Evolutionary conservation across 2,329 filamentous ascomycete genomes (phyloP).

Genomic region (Pestalotiopsis sp.): DNA sequence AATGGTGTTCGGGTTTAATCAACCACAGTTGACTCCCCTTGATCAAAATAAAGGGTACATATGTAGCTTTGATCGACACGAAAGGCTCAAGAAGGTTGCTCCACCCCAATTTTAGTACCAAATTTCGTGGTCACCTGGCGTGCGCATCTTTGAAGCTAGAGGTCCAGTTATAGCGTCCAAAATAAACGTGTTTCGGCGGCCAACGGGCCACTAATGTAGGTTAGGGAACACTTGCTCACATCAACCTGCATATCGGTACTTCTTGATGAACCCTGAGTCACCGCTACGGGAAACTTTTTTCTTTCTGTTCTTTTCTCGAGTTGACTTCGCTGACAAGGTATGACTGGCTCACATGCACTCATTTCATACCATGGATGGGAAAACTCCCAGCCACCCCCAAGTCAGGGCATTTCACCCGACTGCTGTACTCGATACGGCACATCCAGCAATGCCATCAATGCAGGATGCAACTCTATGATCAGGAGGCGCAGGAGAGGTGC

Average conservation of each 20-base stretch:
- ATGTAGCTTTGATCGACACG: constrained; percentile 22
- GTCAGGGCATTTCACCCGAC: background rate
- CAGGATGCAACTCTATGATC: constrained; percentile 2
- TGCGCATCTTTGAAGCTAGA: constrained; percentile 21
- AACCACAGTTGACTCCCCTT: background rate
- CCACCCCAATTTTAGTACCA: constrained; percentile 26
- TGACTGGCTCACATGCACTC: background rate
- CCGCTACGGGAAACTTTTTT: background rate
- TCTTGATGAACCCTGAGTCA: constrained; percentile 11
- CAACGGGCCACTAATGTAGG: constrained; percentile 17
- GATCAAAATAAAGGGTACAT: constrained; percentile 1
- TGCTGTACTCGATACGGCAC: background rate
- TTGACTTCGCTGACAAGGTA: background rate
- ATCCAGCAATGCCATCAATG: background rate
- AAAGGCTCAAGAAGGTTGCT: constrained; percentile 18
- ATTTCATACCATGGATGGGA: background rate
- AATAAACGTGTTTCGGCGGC: constrained; percentile 31
- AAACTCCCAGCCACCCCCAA: background rate
- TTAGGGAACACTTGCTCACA: background rate
- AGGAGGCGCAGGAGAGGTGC: constrained; percentile 3
- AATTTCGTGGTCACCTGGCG: constrained; percentile 25
- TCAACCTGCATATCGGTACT: constrained; percentile 23
- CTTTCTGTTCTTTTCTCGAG: background rate
- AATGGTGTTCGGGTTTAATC: background rate
- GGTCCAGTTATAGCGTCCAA: constrained; percentile 21